Evolutionary conservation across 2,329 filamentous ascomycete species (phyloP).

Genomic region (Colletotrichum spinosum): DNA sequence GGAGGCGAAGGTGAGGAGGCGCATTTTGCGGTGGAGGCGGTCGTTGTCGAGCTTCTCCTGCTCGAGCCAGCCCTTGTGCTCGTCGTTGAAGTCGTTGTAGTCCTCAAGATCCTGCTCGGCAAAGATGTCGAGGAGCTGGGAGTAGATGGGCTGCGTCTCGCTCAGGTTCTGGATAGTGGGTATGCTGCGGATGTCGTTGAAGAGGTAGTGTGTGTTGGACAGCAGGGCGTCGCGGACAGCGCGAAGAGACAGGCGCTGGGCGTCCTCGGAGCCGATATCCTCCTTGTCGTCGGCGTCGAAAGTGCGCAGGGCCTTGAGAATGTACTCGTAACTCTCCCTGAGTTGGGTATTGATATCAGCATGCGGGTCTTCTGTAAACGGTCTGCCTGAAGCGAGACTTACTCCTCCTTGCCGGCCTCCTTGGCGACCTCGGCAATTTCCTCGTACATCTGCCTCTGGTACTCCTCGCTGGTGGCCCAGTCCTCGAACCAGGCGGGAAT

Average conservation of each 20-base stretch:
- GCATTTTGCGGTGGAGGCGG: slow-evolving; percentile 92
- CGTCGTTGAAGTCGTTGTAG: slow-evolving; percentile 94
- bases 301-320: slow-evolving; percentile 71
- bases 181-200: slow-evolving; percentile 85
- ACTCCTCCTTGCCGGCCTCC: slow-evolving; percentile 81
- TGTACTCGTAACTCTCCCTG: slow-evolving; percentile 75
- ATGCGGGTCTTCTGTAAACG: background rate
- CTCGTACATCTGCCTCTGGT: slow-evolving; percentile 86
- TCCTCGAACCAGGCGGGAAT: slow-evolving; percentile 83
- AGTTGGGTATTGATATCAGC: background rate
- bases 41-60: slow-evolving; percentile 78
- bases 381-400: slow-evolving; percentile 52
- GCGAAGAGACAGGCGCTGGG: slow-evolving; percentile 69
- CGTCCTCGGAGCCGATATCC: slow-evolving; percentile 69
- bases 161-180: slow-evolving; percentile 87
- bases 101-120: slow-evolving; percentile 94
- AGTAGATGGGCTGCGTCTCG: slow-evolving; percentile 85
- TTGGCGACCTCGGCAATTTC: slow-evolving; percentile 84
- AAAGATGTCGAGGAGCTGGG: slow-evolving; percentile 95
- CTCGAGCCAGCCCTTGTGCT: slow-evolving; percentile 88
- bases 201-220: slow-evolving; percentile 71
- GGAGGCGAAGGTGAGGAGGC: slow-evolving; percentile 91
- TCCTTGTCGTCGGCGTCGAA: slow-evolving; percentile 68
- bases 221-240: slow-evolving; percentile 66
- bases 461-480: slow-evolving; percentile 86